A percentile compares a stretch with the other conserved stretches of the same genome.
Conservation (phyloP, 2,329 filamentous ascomycete species). For the Penicillium verrucosum region DNA sequence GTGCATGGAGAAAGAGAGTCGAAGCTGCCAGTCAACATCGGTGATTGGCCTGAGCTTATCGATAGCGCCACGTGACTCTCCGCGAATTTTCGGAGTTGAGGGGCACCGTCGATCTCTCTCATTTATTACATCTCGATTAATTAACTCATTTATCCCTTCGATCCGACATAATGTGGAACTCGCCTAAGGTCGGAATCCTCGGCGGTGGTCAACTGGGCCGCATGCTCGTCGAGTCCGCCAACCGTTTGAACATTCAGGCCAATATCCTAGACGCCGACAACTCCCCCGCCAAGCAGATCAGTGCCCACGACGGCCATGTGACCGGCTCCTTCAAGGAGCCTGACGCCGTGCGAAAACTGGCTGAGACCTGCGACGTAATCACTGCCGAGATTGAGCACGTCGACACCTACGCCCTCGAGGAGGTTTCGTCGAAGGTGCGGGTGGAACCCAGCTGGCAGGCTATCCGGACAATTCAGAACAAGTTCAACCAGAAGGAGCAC, state of each 20-base stretch:
- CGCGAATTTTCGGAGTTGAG: slow-evolving; percentile 25
- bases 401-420: slow-evolving; percentile 82
- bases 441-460: slow-evolving; percentile 83
- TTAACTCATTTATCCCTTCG: slow-evolving; percentile 4
- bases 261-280: slow-evolving; percentile 74
- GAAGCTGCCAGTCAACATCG: slow-evolving; percentile 10
- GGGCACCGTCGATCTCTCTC: slow-evolving; percentile 20
- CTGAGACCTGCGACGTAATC: slow-evolving; percentile 70
- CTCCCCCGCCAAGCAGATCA: slow-evolving; percentile 82
- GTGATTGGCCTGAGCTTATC: slow-evolving; percentile 24
- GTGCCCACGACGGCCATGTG: slow-evolving; percentile 69
- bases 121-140: not conserved
- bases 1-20: slow-evolving; percentile 14
- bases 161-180: slow-evolving; percentile 37
- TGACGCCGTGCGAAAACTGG: slow-evolving; percentile 74
- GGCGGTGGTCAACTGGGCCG: slow-evolving; percentile 76
- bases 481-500: slow-evolving; percentile 84
- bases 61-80: slow-evolving; percentile 21
- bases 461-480: slow-evolving; percentile 86
- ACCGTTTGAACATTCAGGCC: slow-evolving; percentile 71
- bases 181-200: slow-evolving; percentile 50
- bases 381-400: slow-evolving; percentile 97
- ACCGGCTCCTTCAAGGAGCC: slow-evolving; percentile 85
- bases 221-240: slow-evolving; percentile 90
- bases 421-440: slow-evolving; percentile 66